These are phyloP conservation scores for Aspergillus egyptiacus DNA, from an alignment of 495 filamentous ascomycete species.

Conservation along the genomic window DNA sequence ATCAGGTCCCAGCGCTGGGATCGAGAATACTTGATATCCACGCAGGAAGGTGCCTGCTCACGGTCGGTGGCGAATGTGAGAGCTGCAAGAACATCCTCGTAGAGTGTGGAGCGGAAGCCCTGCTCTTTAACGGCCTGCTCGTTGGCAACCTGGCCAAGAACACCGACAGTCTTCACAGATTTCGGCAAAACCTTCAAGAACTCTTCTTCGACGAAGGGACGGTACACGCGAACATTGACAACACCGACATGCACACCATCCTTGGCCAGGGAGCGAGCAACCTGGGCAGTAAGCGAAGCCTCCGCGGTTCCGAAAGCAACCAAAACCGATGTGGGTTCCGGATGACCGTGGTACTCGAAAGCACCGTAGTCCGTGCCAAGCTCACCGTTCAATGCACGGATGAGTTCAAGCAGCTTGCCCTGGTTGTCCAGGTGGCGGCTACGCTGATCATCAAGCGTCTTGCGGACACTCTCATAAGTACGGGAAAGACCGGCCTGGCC, in stretches of 20 bases:
- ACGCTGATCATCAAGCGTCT: conserved; percentile 50
- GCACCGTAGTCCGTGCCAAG: conserved; percentile 86
- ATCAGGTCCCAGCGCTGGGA: conserved; percentile 77
- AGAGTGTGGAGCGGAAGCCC: conserved; percentile 73
- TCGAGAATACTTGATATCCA: conserved; percentile 85
- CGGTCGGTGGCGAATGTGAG: conserved; percentile 69
- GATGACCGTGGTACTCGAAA: conserved; percentile 93
- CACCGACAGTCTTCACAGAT: conserved; percentile 64
- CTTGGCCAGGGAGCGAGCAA: conserved; percentile 65
- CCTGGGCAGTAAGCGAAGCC: conserved; percentile 75
- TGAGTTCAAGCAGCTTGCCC: conserved; percentile 65
- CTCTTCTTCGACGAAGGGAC: conserved; percentile 88
- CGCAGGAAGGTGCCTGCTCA: conserved; percentile 51
- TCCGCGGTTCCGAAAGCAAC: conserved; percentile 92
- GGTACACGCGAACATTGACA: conserved; percentile 85
- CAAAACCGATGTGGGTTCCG: conserved; percentile 66
- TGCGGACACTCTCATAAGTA: conserved; percentile 62
- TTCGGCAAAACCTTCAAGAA: conserved; percentile 77
- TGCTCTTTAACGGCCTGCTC: conserved; percentile 55
- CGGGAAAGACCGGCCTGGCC: conserved; percentile 64
- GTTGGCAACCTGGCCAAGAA: conserved; percentile 58
- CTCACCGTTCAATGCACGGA: conserved; percentile 82
- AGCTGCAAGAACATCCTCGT: conserved; percentile 80
- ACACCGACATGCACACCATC: conserved; percentile 74
- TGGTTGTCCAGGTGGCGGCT: conserved; percentile 70